phyloP scores from a whole-genome alignment of 1,284 basidiomycete species.

The Tilletia indica region DNA sequence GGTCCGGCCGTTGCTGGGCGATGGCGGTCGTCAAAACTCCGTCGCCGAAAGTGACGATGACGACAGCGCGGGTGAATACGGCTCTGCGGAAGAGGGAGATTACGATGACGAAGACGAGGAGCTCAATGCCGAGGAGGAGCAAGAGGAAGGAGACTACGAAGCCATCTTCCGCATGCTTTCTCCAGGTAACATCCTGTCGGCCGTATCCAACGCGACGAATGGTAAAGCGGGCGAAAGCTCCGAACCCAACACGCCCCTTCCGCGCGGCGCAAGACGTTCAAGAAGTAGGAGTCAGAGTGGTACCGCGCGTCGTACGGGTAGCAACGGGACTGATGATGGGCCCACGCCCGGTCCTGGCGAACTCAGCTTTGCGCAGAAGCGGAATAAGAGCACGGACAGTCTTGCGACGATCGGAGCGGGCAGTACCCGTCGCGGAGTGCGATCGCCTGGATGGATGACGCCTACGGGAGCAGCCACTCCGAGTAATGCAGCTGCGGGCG shows the following conservation, averaged over 20 bases:
- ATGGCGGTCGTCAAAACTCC: neutral
- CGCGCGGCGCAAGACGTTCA: constrained; percentile 31
- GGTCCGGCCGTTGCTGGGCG: neutral
- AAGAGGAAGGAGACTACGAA: constrained; percentile 51
- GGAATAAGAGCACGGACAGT: constrained; percentile 42
- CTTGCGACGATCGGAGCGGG: constrained; percentile 31
- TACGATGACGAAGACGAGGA: constrained; percentile 28
- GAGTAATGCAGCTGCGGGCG: neutral
- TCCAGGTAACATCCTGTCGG: constrained; percentile 9
- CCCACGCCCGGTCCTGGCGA: constrained; percentile 18
- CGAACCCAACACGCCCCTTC: constrained; percentile 31
- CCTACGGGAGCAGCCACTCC: neutral
- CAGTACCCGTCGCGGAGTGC: neutral
- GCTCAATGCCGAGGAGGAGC: constrained; percentile 36
- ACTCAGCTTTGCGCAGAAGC: constrained; percentile 48
- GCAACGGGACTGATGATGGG: neutral
- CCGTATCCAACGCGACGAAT: constrained; percentile 25
- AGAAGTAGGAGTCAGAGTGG: constrained; percentile 38
- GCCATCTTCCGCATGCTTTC: constrained; percentile 48
- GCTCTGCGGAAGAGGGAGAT: constrained; percentile 22
- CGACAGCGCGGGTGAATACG: constrained; percentile 12
- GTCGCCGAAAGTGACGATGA: constrained; percentile 21
- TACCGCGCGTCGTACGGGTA: constrained; percentile 23
- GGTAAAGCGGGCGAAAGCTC: constrained; percentile 25
- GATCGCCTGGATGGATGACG: constrained; percentile 19